Percentiles rank a stretch among this genome's conserved stretches.
Evolutionary conservation across 352 stramenopile species (phyloP).

Genomic region (Nothophytophthora sp.): DNA sequence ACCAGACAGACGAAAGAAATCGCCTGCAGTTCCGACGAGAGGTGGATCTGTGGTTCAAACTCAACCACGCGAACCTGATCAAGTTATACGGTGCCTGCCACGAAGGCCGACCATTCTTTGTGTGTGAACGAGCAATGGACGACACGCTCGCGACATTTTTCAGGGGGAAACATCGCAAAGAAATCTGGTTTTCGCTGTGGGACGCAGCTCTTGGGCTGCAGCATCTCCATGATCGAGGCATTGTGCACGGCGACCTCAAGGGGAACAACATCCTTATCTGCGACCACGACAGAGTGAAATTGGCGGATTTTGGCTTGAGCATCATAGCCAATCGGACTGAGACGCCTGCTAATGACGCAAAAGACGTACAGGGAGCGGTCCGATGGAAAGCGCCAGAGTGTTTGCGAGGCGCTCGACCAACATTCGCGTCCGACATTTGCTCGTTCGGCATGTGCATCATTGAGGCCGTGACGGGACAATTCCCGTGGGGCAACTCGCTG

Average conservation of each 20-base stretch:
- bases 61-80: not conserved
- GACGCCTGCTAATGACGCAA: not conserved
- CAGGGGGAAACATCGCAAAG: no score
- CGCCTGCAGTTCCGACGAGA: constrained; percentile 16
- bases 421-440: constrained; percentile 16
- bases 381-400: constrained; percentile 23
- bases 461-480: constrained; percentile 7
- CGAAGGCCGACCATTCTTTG: not conserved
- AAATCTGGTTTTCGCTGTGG: no score
- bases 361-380: constrained; percentile 5
- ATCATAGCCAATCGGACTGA: constrained; percentile 5
- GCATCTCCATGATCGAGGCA: constrained; percentile 18
- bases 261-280: constrained; percentile 32
- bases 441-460: constrained; percentile 21
- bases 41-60: not conserved
- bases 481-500: constrained; percentile 9
- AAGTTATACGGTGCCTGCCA: not conserved
- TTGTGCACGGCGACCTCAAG: constrained; percentile 33
- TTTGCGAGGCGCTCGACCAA: constrained; percentile 1
- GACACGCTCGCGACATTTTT: no score
- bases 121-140: not conserved
- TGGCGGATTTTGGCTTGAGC: constrained; percentile 22
- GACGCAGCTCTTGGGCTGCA: constrained; percentile 16
- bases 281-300: constrained; percentile 13
- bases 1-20: not conserved